A percentile compares a stretch with the other conserved stretches of the same genome.
Conservation (phyloP, 228 moss, liverwort and hornwort genomes). For the Sphagnum fallax region DNA sequence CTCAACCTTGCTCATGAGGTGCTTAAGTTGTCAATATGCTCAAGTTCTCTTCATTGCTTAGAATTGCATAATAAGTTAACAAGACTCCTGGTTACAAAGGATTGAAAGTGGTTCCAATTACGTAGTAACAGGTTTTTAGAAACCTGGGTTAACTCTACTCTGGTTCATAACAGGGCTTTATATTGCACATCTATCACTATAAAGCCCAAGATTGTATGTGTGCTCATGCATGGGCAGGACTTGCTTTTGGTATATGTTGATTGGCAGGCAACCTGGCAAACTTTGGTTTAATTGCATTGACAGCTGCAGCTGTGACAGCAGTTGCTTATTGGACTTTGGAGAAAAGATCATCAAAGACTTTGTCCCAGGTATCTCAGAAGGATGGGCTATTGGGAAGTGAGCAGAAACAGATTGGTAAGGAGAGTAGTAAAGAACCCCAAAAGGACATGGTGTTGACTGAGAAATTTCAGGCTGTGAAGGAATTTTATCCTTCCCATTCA, state of each 20-base stretch:
- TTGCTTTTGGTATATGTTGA: background rate
- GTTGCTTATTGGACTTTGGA: constrained; percentile 35
- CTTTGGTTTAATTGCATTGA: constrained; percentile 35
- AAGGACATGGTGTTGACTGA: background rate
- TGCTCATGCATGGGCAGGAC: too few species aligned
- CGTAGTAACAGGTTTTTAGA: background rate
- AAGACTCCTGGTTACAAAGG: background rate
- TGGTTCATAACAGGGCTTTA: too few species aligned
- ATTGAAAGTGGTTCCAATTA: background rate
- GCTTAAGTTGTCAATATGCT: too few species aligned
- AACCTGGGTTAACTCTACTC: background rate
- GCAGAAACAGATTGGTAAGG: background rate
- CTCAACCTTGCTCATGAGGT: too few species aligned
- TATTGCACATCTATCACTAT: too few species aligned
- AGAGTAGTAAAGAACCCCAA: too few species aligned
- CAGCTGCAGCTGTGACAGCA: constrained; percentile 42
- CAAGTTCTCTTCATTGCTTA: too few species aligned
- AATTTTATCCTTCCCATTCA: background rate
- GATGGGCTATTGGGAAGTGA: background rate
- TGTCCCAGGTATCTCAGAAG: constrained; percentile 16
- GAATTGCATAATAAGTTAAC: background rate
- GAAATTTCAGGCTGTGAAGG: constrained; percentile 12
- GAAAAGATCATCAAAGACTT: constrained; percentile 19
- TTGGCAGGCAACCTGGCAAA: constrained; percentile 36
- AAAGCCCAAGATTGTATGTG: too few species aligned